Evolutionary conservation across 352 stramenopile genomes (phyloP).

Genomic region (Globisporangium uncinulatum): DNA sequence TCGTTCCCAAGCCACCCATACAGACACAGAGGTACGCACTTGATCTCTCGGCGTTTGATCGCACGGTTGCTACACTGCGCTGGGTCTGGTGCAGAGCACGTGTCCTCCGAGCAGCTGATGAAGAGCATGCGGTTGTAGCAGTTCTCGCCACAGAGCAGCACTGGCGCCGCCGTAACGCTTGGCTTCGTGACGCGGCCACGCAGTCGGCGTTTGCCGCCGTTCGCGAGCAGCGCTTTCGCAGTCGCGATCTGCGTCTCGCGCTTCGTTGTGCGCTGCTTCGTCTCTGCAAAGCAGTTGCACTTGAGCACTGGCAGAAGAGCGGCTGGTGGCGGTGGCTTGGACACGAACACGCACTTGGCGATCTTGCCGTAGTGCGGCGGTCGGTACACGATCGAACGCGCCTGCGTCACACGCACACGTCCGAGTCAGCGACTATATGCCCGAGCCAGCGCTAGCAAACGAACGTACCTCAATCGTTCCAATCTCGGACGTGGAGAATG

Average conservation of each 20-base stretch:
- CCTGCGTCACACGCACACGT: constrained; percentile 8
- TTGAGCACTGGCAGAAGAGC: constrained; percentile 65
- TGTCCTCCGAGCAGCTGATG: constrained; percentile 77
- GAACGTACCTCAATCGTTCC: constrained; percentile 7
- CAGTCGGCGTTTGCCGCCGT: constrained; percentile 9
- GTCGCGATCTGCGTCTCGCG: constrained; percentile 47
- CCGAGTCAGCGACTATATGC: neutral
- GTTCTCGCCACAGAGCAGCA: constrained; percentile 41
- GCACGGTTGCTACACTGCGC: constrained; percentile 65
- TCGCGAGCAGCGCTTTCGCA: constrained; percentile 22
- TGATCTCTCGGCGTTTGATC: constrained; percentile 61
- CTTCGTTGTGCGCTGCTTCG: constrained; percentile 33
- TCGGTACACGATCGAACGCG: constrained; percentile 38
- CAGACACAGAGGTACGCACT: constrained; percentile 16
- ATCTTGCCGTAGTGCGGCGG: constrained; percentile 63
- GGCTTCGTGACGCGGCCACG: constrained; percentile 4
- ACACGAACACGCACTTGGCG: constrained; percentile 68
- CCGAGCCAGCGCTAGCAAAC: neutral
- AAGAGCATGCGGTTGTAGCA: constrained; percentile 85
- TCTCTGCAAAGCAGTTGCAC: constrained; percentile 64
- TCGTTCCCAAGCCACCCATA: neutral
- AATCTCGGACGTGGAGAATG: constrained; percentile 11
- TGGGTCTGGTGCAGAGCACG: constrained; percentile 66
- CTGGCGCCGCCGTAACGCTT: neutral
- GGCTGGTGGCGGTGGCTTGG: constrained; percentile 43